These are phyloP conservation scores for Sugiyamaella paludigena DNA, from an alignment of 1,139 yeast species.

Conservation along the genomic window DNA sequence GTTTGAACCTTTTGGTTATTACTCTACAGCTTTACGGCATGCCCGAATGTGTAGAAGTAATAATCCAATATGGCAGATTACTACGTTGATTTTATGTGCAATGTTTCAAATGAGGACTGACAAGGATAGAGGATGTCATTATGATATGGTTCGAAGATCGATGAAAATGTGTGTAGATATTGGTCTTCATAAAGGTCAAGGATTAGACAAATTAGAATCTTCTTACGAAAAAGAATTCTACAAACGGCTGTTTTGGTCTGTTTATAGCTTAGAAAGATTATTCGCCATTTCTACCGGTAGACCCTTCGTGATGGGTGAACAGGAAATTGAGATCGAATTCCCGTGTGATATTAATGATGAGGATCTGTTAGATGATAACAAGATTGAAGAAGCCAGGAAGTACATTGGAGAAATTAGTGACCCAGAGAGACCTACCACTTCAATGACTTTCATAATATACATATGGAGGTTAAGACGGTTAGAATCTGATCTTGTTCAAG, in stretches of 20 bases:
- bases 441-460: slow-evolving; percentile 50
- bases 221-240: slow-evolving; percentile 39
- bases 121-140: slow-evolving; percentile 51
- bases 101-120: slow-evolving; percentile 56
- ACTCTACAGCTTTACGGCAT: slow-evolving; percentile 54
- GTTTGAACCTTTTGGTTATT: slow-evolving; percentile 43
- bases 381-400: slow-evolving; percentile 14
- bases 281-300: slow-evolving; percentile 57
- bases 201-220: slow-evolving; percentile 23
- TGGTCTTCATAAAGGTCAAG: slow-evolving; percentile 26
- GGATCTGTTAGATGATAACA: slow-evolving; percentile 23
- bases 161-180: slow-evolving; percentile 38
- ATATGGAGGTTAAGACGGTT: slow-evolving; percentile 51
- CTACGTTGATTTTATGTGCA: slow-evolving; percentile 49
- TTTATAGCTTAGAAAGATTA: slow-evolving; percentile 53
- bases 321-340: slow-evolving; percentile 44
- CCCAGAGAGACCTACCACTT: slow-evolving; percentile 13
- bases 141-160: slow-evolving; percentile 51
- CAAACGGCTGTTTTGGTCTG: slow-evolving; percentile 58
- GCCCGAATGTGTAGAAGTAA: slow-evolving; percentile 46
- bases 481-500: slow-evolving; percentile 55
- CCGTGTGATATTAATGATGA: slow-evolving; percentile 42
- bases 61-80: slow-evolving; percentile 46
- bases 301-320: slow-evolving; percentile 49
- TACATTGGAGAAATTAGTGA: not conserved